Evolutionary conservation across 2,329 filamentous ascomycete genomes (phyloP).

Genomic region (Penicillium sp.): DNA sequence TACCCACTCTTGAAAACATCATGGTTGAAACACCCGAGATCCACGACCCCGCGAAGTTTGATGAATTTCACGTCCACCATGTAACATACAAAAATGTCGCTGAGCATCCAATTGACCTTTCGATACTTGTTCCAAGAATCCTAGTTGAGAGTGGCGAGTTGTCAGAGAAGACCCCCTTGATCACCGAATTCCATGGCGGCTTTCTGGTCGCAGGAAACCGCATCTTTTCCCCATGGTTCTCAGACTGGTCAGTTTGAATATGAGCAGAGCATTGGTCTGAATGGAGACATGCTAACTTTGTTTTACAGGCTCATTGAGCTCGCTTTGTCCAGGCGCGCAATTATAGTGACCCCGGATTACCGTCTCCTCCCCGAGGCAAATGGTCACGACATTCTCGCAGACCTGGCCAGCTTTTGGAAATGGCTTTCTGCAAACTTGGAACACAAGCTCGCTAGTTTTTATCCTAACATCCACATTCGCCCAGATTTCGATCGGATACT

Average conservation of each 20-base stretch:
- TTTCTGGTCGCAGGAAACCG: conserved; percentile 7
- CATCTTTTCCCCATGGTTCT: conserved; percentile 5
- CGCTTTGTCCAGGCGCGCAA: conserved; percentile 1
- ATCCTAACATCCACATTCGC: background rate
- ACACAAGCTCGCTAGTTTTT: background rate
- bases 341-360: conserved; percentile 9
- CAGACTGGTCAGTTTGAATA: conserved; percentile 1
- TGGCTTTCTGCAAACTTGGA: conserved; percentile 2
- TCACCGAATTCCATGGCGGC: conserved; percentile 9
- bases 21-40: background rate
- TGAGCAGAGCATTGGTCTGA: background rate
- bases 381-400: conserved; percentile 9
- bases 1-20: background rate
- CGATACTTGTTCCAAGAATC: conserved; percentile 5
- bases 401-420: conserved; percentile 7
- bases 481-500: conserved; percentile 5
- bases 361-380: conserved; percentile 10
- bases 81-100: conserved; percentile 4
- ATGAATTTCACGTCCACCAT: conserved; percentile 8
- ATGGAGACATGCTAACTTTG: background rate
- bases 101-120: conserved; percentile 1
- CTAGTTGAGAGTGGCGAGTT: background rate
- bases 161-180: conserved; percentile 1
- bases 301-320: conserved; percentile 5
- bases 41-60: conserved; percentile 3